Conservation (phyloP, 352 stramenopile genomes). For the Phytophthora europaea region DNA sequence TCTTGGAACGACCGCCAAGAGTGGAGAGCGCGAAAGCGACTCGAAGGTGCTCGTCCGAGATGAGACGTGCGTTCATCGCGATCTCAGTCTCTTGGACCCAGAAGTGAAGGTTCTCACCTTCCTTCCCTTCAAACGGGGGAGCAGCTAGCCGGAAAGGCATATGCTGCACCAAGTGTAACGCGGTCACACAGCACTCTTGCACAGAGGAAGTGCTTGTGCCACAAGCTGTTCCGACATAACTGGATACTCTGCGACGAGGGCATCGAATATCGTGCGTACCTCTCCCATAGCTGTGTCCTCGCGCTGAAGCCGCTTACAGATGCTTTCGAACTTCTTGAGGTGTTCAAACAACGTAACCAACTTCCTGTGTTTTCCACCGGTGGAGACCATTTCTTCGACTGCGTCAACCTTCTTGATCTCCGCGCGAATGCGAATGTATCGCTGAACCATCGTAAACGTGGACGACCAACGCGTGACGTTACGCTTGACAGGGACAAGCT, state of each 20-base stretch:
- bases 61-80: too few relatives aligned
- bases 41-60: too few relatives aligned
- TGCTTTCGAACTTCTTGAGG: too few relatives aligned
- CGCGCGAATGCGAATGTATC: constrained; percentile 28
- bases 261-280: constrained; percentile 23
- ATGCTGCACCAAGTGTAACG: too few relatives aligned
- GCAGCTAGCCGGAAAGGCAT: too few relatives aligned
- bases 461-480: constrained; percentile 39
- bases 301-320: not conserved
- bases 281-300: constrained; percentile 10
- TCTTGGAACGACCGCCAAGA: too few relatives aligned
- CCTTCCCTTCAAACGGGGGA: too few relatives aligned
- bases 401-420: constrained; percentile 9
- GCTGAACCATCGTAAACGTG: constrained; percentile 23
- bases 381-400: constrained; percentile 32
- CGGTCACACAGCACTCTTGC: too few relatives aligned
- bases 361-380: constrained; percentile 17
- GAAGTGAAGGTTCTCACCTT: too few relatives aligned
- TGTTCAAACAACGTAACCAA: constrained; percentile 3
- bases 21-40: too few relatives aligned
- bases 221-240: constrained; percentile 11
- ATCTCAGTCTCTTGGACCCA: too few relatives aligned
- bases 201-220: too few relatives aligned
- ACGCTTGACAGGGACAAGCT: constrained; percentile 11
- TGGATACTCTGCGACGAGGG: constrained; percentile 15